Evolutionary conservation across 2,329 filamentous ascomycete species (phyloP).

Genomic region (Zasmidium cellare): DNA sequence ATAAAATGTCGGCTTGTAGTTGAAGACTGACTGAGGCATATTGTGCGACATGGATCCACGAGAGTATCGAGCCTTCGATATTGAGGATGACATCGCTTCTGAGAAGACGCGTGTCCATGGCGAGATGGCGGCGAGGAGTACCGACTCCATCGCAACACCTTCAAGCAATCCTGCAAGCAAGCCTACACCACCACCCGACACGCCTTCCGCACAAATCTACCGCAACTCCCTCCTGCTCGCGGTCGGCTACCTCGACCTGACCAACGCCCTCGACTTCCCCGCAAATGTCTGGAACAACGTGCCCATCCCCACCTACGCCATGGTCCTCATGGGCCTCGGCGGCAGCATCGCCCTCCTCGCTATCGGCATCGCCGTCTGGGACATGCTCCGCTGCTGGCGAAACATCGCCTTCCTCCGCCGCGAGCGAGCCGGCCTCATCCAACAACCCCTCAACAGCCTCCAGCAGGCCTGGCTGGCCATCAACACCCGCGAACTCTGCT

Average conservation of each 20-base stretch:
- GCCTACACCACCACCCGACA: no score
- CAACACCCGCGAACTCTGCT: constrained; percentile 51
- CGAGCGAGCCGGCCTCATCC: constrained; percentile 41
- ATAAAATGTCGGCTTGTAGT: no score
- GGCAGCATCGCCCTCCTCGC: constrained; percentile 49
- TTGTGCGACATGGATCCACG: no score
- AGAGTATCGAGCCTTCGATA: no score
- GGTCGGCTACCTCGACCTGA: constrained; percentile 56
- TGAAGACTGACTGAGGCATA: no score
- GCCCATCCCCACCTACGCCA: constrained; percentile 51
- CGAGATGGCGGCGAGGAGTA: no score
- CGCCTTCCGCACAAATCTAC: not conserved
- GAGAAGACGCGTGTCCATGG: no score
- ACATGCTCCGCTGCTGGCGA: constrained; percentile 44
- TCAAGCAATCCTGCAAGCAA: no score
- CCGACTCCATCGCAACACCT: no score
- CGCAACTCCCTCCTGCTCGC: constrained; percentile 40
- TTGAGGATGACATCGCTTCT: no score
- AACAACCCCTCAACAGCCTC: constrained; percentile 27
- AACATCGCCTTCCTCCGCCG: constrained; percentile 49
- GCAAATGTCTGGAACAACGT: constrained; percentile 59
- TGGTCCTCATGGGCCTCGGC: constrained; percentile 55
- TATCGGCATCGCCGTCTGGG: constrained; percentile 48
- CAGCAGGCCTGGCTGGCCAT: constrained; percentile 42
- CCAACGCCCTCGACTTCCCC: constrained; percentile 58